Conservation (phyloP, 1,139 yeast genomes). For the Lodderomyces parapsilosis region DNA sequence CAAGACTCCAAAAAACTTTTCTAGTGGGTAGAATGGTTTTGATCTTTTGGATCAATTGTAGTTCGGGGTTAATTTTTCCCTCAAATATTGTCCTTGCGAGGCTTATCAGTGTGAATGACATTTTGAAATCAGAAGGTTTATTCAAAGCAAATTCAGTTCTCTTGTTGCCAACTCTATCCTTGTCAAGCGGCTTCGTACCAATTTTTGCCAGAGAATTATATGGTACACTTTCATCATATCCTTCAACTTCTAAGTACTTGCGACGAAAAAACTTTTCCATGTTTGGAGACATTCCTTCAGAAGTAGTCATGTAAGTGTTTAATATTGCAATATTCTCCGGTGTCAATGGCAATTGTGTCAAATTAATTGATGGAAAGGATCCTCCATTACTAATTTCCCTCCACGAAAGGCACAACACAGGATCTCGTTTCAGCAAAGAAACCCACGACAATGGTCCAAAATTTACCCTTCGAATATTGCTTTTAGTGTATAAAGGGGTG, state of each 20-base stretch:
- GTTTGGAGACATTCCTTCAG: slow-evolving; percentile 2
- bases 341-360: slow-evolving; percentile 11
- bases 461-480: slow-evolving; percentile 27
- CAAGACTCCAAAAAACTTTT: slow-evolving; percentile 24
- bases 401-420: slow-evolving; percentile 30
- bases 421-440: slow-evolving; percentile 34
- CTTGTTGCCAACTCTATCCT: neutral
- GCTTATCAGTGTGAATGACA: slow-evolving; percentile 10
- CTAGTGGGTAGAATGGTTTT: slow-evolving; percentile 27
- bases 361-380: slow-evolving; percentile 8
- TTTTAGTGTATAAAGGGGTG: slow-evolving; percentile 24
- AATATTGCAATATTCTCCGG: slow-evolving; percentile 18
- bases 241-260: slow-evolving; percentile 33
- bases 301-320: slow-evolving; percentile 4
- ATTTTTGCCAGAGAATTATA: slow-evolving; percentile 16
- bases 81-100: slow-evolving; percentile 18
- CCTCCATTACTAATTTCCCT: slow-evolving; percentile 6
- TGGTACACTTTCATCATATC: slow-evolving; percentile 34
- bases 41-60: slow-evolving; percentile 25
- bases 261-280: slow-evolving; percentile 28
- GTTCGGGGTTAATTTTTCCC: slow-evolving; percentile 23
- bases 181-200: neutral
- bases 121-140: slow-evolving; percentile 9
- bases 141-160: slow-evolving; percentile 9
- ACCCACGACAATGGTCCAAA: slow-evolving; percentile 43